Base-by-base conservation (phyloP, 1,284 basidiomycete species). In the Inonotus obliquus region DNA sequence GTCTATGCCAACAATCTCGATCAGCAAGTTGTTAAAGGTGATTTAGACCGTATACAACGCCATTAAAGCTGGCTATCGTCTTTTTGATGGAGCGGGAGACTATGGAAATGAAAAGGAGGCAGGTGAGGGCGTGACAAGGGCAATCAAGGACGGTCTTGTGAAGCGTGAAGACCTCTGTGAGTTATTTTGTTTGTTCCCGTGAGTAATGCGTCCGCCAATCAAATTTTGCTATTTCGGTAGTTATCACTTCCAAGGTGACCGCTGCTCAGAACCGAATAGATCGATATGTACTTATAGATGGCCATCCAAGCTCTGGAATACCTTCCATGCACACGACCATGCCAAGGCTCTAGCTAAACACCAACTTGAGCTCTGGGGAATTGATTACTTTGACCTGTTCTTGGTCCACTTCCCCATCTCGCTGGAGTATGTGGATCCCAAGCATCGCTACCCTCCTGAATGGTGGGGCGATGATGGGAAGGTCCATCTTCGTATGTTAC, bases 61-160 rank as follows among this genome's bases (percentile, higher is more conserved):
- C 2, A 70, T 88, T 61, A 73, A 77, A 27, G 72, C 78, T 7
- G 85, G 88, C 0, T 91, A 89, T 70, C 79, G 84, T 63, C 89
- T 92, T 72, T 86, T 94, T 57, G 91, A 93, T 69, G 86, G 81
- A 39, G 91, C 89, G 39, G 86, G 85, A 81, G 79, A 81, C 52
- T 92, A 91, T 68, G 69, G 79, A 47, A 96, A 96, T 73, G 93
- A 96, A 75, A 90, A 86, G 70, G 90, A 94, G 73, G 92, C 93
- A 25, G 94, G 92, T 19, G 69, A 65, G 23, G 63, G 63, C 48
- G 60, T 64, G 27, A 44, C 55, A 51, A 81, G 89, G 59, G 94
- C 92, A 44, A 86, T 96, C 72, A 76, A 78, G 44, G 87, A 89
- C 10, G 89, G 87, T 38, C 70, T 91, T 44, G 85, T 90, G 57